Evolutionary conservation across 2,329 filamentous ascomycete species (phyloP).

Genomic region (Capronia epimyces): DNA sequence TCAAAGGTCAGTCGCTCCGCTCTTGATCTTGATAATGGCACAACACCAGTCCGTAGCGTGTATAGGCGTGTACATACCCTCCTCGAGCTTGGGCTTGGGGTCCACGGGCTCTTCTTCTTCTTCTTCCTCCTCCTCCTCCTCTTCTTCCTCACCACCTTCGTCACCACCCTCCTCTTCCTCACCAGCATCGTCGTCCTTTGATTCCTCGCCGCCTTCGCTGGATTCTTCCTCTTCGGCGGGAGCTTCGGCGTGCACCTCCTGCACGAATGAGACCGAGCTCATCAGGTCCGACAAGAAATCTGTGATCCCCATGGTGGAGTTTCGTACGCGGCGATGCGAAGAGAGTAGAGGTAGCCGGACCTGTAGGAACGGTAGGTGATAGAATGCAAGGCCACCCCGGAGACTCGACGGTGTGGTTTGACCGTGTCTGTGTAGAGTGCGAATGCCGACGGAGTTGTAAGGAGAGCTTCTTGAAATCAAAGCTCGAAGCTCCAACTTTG

Average conservation of each 20-base stretch:
- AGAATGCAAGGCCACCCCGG: not conserved
- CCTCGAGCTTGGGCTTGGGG: slow-evolving; percentile 80
- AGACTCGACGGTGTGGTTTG: slow-evolving; percentile 18
- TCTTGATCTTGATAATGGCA: slow-evolving; percentile 10
- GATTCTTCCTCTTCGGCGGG: slow-evolving; percentile 46
- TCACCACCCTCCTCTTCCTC: slow-evolving; percentile 48
- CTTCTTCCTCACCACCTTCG: slow-evolving; percentile 52
- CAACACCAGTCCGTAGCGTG: not conserved
- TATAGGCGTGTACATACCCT: slow-evolving; percentile 63
- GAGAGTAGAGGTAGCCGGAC: not conserved
- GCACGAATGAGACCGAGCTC: slow-evolving; percentile 55
- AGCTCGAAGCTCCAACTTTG: not conserved
- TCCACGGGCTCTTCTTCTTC: slow-evolving; percentile 77
- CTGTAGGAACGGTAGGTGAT: not conserved
- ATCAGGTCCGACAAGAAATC: slow-evolving; percentile 61
- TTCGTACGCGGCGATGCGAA: not conserved
- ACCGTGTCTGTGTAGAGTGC: not conserved
- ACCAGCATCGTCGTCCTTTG: slow-evolving; percentile 40
- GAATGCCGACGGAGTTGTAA: not conserved
- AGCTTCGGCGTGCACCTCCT: slow-evolving; percentile 58
- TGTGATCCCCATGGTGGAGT: slow-evolving; percentile 54
- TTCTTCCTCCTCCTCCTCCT: slow-evolving; percentile 63
- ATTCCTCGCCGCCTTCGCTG: slow-evolving; percentile 34
- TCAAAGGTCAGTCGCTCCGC: not conserved
- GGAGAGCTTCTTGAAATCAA: slow-evolving; percentile 1